Base-by-base conservation (phyloP, 2,329 filamentous ascomycete genomes). In the Monosporascus sp. region DNA sequence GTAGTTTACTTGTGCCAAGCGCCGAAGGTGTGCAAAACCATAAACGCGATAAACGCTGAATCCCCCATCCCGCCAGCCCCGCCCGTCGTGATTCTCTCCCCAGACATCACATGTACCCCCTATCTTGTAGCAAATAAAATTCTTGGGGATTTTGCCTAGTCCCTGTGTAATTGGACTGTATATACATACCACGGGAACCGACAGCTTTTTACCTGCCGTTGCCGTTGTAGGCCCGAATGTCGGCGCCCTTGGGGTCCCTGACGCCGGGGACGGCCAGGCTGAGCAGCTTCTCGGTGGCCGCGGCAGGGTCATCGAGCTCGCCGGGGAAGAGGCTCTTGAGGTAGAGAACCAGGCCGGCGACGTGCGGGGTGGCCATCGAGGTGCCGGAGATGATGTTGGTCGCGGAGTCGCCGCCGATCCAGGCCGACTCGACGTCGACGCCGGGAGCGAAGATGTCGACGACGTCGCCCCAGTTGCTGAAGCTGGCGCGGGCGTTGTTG, bases 271-370 rank as follows among this genome's bases (percentile, higher is more conserved):
- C 44, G 22, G 56, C 50, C 11, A 46, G 43, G 2, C 26, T 37
- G 9, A 60, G 38, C 18, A 56, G 51, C 44, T 57, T 58, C 8
- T 54, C 8, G 2, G 47, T 53, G 6, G 55, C 55, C 8, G 54
- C 54, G 2, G 47, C 50, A 0, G 58, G 54, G 22, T 51, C 31
- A 15, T 50, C 45, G 15, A 48, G 18, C 5, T 53, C 52, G 38
- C 59, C 55, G 2, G 60, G 47, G 1, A 49, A 48, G 37, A 59
- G 53, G 24, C 43, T 46, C 43, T 28, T 46, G 38, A 79, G 60
- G 61, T 81, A 82, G 1, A 75, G 68, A 3, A 73, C 78, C 1
- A 83, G 60, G 0, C 80, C 80, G n/a, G 75, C 72, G 50, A 82
- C 70, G 54, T 80, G 77, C 3, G 79, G 80, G 8, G 72, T 66